A percentile compares a stretch with the other conserved stretches of the same genome.
These are phyloP conservation scores for Microthlaspi erraticum DNA, from an alignment of 345 rosid genomes.

Conservation along the genomic window DNA sequence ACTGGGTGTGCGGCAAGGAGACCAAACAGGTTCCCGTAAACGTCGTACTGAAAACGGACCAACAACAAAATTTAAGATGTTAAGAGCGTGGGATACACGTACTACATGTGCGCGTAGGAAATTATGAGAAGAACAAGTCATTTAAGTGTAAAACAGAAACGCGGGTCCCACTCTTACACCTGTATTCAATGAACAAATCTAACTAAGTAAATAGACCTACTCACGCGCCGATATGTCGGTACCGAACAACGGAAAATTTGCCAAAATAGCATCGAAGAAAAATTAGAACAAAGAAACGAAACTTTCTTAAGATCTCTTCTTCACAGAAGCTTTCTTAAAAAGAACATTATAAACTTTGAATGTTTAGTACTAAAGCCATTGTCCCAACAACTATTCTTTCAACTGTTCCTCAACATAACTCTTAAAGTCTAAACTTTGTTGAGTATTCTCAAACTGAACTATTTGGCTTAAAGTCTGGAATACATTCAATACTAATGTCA, in stretches of 20 bases:
- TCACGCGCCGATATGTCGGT: conserved; percentile 44
- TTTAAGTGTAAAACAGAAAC: conserved; percentile 8
- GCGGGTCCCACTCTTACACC: conserved; percentile 41
- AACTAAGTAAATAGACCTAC: conserved; percentile 23
- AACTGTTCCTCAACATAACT: conserved; percentile 15
- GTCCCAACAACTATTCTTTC: conserved; percentile 1
- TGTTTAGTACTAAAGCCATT: conserved; percentile 18
- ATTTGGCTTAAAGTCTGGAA: background rate
- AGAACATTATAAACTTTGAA: conserved; percentile 26
- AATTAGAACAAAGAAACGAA: conserved; percentile 11
- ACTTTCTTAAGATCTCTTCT: conserved; percentile 4
- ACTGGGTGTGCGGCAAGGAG: conserved; percentile 94
- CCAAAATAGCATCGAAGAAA: conserved; percentile 13
- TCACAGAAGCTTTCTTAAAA: background rate
- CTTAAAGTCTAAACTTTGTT: conserved; percentile 12
- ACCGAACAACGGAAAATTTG: conserved; percentile 18
- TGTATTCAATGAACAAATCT: conserved; percentile 1
- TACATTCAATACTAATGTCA: conserved; percentile 13
- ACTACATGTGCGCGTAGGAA: background rate
- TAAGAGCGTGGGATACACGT: background rate
- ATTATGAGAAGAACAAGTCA: background rate
- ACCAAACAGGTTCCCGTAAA: conserved; percentile 90
- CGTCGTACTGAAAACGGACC: conserved; percentile 71
- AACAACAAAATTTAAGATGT: background rate
- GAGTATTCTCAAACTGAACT: background rate